Base-by-base conservation (phyloP, 2,329 filamentous ascomycete species). In the Hypoxylon sp. region DNA sequence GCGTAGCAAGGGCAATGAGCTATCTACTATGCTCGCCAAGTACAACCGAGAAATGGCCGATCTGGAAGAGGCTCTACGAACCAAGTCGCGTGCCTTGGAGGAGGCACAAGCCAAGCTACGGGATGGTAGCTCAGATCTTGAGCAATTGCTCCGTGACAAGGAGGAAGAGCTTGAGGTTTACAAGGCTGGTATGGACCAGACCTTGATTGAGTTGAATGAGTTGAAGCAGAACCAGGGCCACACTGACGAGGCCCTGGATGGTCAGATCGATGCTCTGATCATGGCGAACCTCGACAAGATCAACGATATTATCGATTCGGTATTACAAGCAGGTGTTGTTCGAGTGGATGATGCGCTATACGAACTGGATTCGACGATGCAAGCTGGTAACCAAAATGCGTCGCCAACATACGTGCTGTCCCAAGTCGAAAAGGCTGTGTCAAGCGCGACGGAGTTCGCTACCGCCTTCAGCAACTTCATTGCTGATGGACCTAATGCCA, bases 391-490 rank as follows among this genome's bases (percentile, higher is more conserved):
- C 83, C 96, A 98, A 82, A 99, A 97, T 76, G 96, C 96, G 0
- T 97, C 94, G 44, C 94, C 96, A 13, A 89, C 95, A 1, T 98
- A 97, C 78, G 94, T 99, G 11, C 86, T 99, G 55, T 98, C 95
- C 1, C 95, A 98, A 80, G 94, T 98, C 65, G 96, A 99, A 79
- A 99, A 98, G 84, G 94, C 96, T 0, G 96, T 94, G 6, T 90
- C 94, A 9, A 97, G 91, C 72, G 94, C 96, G 11, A 98, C 97
- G 81, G 96, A 99, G 79, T 99, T 99, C 81, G 96, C 95, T 1
- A 98, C 95, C 0, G 91, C 96, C 0, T 99, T 98, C 86, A 99
- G 98, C 84, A 97, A 97, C 81, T 98, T 97, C 80, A 97, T 99
- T 75, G 96, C 95, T 6, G 96, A 99, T 78, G 96, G 96, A 0